Base-by-base conservation (phyloP, 768 basidiomycete species). In the Cantharellus anzutake region DNA sequence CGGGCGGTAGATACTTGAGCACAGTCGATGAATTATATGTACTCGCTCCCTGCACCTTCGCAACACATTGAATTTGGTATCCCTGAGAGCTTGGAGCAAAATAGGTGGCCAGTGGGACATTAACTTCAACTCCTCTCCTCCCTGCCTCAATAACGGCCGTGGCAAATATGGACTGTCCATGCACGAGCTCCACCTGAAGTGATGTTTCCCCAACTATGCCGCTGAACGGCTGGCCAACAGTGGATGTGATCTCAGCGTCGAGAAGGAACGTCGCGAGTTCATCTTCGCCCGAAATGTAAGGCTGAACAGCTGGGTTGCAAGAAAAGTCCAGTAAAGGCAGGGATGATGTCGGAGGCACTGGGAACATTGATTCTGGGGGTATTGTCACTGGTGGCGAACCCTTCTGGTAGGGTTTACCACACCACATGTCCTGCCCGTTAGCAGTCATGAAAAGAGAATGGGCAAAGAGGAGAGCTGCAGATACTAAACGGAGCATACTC, bases 11-110 rank as follows among this genome's bases (percentile, higher is more conserved):
- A 58, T 67, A 66, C 16, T 42, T 68, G 29, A 84, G 66, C 4
- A 71, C 64, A 0, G 76, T 71, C 2, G 72, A 70, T 2, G 78
- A 71, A 2, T 66, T 69, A 64, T 78, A 82, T 3, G 67, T 73
- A 59, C 79, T 77, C 5, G 39, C 56, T 11, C 37, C 40, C n/a
- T n/a, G 5, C 14, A n/a, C 14, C 38, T 16, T 11, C 11, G 57
- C 57, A 41, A 41, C 50, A 51, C 57, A 58, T 37, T 7, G 7
- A n/a, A 58, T 11, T 7, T 2, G 41, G 57, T 58, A 58, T 2
- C 38, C 38, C 42, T 58, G 38, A 37, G 40, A 11, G 7, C 57
- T 7, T 7, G 57, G 57, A 11, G 7, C 50, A 41, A 58, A 35
- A 38, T 20, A 20, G 11, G 57, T n/a, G 50, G 44, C 44, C 44